Conservation (phyloP, 2,329 filamentous ascomycete genomes). For the Graphilbum fragrans region DNA sequence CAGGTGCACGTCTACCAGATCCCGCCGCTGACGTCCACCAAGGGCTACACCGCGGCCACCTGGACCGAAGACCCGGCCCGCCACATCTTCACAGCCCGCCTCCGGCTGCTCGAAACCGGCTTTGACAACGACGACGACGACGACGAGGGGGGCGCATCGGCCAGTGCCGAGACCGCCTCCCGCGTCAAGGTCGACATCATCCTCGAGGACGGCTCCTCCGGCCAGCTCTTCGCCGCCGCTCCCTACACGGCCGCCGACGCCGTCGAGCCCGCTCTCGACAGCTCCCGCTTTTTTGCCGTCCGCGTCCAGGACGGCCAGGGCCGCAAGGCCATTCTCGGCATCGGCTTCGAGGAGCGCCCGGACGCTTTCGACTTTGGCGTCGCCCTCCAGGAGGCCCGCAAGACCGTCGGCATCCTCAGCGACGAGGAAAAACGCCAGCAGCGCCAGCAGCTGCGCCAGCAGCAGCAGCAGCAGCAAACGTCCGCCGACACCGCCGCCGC, state of each 20-base stretch:
- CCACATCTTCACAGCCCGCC: conserved; percentile 75
- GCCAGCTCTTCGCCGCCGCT: conserved; percentile 71
- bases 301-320: conserved; percentile 65
- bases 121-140: conserved; percentile 24
- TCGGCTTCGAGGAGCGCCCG: conserved; percentile 77
- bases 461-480: conserved; percentile 36
- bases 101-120: conserved; percentile 69
- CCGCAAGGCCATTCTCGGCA: conserved; percentile 66
- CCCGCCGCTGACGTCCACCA: conserved; percentile 64
- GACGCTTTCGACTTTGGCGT: conserved; percentile 82
- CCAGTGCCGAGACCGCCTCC: conserved; percentile 17
- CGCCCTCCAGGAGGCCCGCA: conserved; percentile 64
- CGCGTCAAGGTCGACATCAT: conserved; percentile 61
- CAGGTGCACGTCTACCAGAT: conserved; percentile 80
- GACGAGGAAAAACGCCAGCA: conserved; percentile 15
- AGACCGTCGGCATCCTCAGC: conserved; percentile 51
- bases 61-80: conserved; percentile 64
- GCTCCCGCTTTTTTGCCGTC: conserved; percentile 73
- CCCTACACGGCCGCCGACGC: conserved; percentile 56
- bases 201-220: conserved; percentile 62
- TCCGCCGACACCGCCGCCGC: conserved; percentile 12
- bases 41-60: conserved; percentile 63
- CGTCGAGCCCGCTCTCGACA: conserved; percentile 71
- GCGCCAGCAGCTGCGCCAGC: conserved; percentile 18
- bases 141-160: conserved; percentile 26